Conservation (phyloP, 2,329 filamentous ascomycete genomes). For the Zymoseptoria crescenta region DNA sequence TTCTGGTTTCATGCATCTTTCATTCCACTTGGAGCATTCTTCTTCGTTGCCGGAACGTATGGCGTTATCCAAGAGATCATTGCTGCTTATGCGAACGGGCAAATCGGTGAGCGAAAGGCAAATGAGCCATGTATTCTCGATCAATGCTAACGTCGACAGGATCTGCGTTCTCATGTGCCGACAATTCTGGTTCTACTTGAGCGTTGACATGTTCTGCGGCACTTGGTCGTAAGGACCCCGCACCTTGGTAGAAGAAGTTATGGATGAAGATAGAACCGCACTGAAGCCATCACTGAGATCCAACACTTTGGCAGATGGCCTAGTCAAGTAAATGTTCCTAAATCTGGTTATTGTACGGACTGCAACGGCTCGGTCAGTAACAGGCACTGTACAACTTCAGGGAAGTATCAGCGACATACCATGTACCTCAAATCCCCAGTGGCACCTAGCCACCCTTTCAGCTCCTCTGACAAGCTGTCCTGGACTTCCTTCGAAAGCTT, state of each 20-base stretch:
- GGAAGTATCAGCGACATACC: neutral
- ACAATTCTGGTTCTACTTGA: constrained; percentile 33
- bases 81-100: constrained; percentile 42
- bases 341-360: neutral
- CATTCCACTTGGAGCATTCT: constrained; percentile 40
- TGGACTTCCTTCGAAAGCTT: constrained; percentile 6
- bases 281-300: no score
- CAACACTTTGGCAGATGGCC: neutral
- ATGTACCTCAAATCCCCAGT: neutral
- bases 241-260: no score
- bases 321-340: neutral
- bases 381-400: neutral
- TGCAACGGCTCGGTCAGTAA: neutral
- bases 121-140: neutral
- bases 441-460: neutral
- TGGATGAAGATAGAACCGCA: no score
- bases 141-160: constrained; percentile 11
- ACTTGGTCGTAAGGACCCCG: neutral
- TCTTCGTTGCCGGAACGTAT: constrained; percentile 44
- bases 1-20: constrained; percentile 38
- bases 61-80: constrained; percentile 46
- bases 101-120: constrained; percentile 30
- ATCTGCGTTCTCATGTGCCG: constrained; percentile 42
- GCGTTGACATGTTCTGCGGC: neutral
- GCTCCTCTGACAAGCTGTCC: constrained; percentile 4